Conservation (phyloP, 1,139 yeast genomes). For the Debaryomyces robertsiae region DNA sequence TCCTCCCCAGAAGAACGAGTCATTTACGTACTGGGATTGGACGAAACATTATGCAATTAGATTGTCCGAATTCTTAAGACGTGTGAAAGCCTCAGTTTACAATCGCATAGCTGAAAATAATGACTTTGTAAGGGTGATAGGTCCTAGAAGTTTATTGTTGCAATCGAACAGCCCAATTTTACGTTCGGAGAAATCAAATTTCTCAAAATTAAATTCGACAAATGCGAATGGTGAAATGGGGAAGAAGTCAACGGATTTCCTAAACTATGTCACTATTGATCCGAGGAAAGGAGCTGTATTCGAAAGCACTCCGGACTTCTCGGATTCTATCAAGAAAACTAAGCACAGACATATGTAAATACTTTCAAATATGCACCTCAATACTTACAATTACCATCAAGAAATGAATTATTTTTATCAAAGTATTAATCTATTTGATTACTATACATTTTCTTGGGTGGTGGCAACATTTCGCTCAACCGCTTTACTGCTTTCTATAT, state of each 20-base stretch:
- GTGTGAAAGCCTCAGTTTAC: slow-evolving; percentile 11
- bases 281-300: slow-evolving; percentile 43
- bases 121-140: slow-evolving; percentile 50
- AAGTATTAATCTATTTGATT: no score
- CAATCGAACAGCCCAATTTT: slow-evolving; percentile 35
- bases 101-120: slow-evolving; percentile 34
- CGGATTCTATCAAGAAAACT: slow-evolving; percentile 36
- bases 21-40: no score
- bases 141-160: slow-evolving; percentile 57
- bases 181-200: slow-evolving; percentile 13
- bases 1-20: no score
- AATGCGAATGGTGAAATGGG: slow-evolving; percentile 1
- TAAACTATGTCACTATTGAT: slow-evolving; percentile 47
- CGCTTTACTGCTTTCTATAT: slow-evolving; percentile 1
- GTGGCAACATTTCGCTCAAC: no score
- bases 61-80: not conserved
- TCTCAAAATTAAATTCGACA: not conserved
- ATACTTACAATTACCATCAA: no score
- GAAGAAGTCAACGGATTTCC: slow-evolving; percentile 33
- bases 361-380: not conserved
- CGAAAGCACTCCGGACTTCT: slow-evolving; percentile 46
- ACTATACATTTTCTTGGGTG: no score
- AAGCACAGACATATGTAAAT: slow-evolving; percentile 16
- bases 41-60: not conserved
- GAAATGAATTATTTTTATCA: no score